phyloP scores from a whole-genome alignment of 768 basidiomycete species.

The Leccinum longicurvipes region DNA sequence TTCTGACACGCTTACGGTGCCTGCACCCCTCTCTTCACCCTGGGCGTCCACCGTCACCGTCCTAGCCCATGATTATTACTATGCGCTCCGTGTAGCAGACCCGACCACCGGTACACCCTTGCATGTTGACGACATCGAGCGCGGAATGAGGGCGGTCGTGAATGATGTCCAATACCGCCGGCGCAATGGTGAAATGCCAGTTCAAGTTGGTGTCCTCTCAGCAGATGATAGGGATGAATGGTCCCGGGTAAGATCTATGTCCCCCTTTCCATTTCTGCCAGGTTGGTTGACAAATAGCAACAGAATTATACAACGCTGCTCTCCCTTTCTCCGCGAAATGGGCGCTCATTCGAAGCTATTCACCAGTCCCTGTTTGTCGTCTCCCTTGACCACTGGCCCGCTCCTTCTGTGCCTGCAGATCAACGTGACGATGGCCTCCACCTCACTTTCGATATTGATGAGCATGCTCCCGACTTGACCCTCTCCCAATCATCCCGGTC shows the following conservation, averaged over 20 bases:
- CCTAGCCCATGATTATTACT: constrained; percentile 75
- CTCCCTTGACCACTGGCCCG: constrained; percentile 74
- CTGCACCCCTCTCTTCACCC: constrained; percentile 38
- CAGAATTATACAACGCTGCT: constrained; percentile 70
- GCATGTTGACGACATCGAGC: constrained; percentile 42
- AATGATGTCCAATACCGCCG: constrained; percentile 56
- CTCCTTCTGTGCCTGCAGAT: constrained; percentile 24
- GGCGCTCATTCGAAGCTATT: constrained; percentile 55
- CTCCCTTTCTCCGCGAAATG: constrained; percentile 64
- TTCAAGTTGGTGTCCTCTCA: constrained; percentile 67
- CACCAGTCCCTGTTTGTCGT: constrained; percentile 76
- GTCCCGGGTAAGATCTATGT: constrained; percentile 54
- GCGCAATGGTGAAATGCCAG: constrained; percentile 50
- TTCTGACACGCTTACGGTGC: constrained; percentile 59
- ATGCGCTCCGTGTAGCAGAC: constrained; percentile 62
- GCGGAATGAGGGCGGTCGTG: constrained; percentile 42
- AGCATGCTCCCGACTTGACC: not conserved
- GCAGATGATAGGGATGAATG: constrained; percentile 81
- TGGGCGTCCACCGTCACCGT: constrained; percentile 57
- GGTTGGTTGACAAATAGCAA: not conserved
- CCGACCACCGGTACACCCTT: constrained; percentile 31
- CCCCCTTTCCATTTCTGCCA: not conserved
- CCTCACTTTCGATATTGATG: constrained; percentile 33
- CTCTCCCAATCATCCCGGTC: constrained; percentile 8
- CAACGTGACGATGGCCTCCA: constrained; percentile 22